Evolutionary conservation across 2,329 filamentous ascomycete genomes (phyloP), one percentile per base, ranked within the genome.

Genomic region (Ambrosiella beaveri): DNA sequence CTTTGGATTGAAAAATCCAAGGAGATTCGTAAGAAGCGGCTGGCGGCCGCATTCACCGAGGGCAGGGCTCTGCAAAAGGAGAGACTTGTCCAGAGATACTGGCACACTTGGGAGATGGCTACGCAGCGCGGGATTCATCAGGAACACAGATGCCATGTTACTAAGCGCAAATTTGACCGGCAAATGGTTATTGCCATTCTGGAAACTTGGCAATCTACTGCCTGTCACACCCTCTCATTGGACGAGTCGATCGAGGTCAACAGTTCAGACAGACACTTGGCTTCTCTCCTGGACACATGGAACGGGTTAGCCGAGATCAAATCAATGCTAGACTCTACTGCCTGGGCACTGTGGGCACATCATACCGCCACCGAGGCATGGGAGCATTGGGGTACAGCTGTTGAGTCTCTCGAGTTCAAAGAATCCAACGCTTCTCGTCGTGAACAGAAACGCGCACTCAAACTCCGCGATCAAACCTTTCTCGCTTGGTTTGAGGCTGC

Each of bases 1-100:
- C 61, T 57, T 15, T 72, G 70, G 70, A 58, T 63, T 7, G 60
- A 61, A 38, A 59, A 58, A 2, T 57, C 63, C 11, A 61, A 64
- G 57, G 35, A 61, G 17, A 63, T 66, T 35, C 57, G 65, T 38
- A 62, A 62, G 19, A 60, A 59, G 47, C 63, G 63, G 19, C 50
- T 62, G 2, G 58, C 60, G 17, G 56, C 54, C 4, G 54, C 60
- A 2, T 62, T 62, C 39, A 62, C 62, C 36, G 40, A 55, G 17
- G 62, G 58, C 5, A 54, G 58, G 12, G 39, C 60, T 15, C 7
- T 54, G 6, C 54, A 59, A 17, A 62, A 62, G 35, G 45, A 61
- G 44, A 53, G 57, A 12, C 57, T 62, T 11, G 58, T 62, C 12
- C 54, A 57, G 41, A 39, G 57, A n/a, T 62, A 60, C 35, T 62